These are phyloP conservation scores for Solanum pennellii DNA, from an alignment of 257 asterid species.

Conservation along the genomic window DNA sequence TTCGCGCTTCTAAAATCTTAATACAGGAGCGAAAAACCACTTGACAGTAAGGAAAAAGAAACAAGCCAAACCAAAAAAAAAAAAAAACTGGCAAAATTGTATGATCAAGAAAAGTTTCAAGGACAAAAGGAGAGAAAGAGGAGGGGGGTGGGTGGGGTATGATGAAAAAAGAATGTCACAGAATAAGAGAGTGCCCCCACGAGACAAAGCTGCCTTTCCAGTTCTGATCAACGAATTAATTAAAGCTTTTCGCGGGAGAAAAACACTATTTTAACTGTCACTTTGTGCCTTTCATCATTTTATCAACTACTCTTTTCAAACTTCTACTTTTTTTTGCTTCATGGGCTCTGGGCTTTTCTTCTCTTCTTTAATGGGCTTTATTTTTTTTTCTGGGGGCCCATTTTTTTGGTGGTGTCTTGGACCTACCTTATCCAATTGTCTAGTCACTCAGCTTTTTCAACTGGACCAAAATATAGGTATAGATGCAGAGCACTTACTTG, in stretches of 20 bases:
- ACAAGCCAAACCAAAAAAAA: background rate
- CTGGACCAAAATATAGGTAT: background rate
- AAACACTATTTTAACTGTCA: constrained; percentile 57
- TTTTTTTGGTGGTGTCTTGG: background rate
- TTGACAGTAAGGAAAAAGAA: background rate
- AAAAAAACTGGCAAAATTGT: background rate
- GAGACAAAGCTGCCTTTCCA: constrained; percentile 44
- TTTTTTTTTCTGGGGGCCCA: background rate
- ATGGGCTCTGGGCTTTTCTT: background rate
- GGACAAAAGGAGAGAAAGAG: background rate
- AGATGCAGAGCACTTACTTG: background rate
- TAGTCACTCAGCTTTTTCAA: background rate
- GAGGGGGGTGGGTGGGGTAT: constrained; percentile 1
- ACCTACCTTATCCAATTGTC: background rate
- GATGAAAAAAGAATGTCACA: constrained; percentile 5
- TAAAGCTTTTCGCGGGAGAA: constrained; percentile 68
- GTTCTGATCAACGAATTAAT: constrained; percentile 34
- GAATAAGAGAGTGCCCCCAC: constrained; percentile 12
- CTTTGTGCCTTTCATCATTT: constrained; percentile 67
- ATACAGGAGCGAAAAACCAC: background rate
- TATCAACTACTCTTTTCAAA: constrained; percentile 2
- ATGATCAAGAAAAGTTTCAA: constrained; percentile 6
- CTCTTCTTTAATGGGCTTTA: background rate
- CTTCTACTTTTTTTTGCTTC: background rate
- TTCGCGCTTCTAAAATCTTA: background rate